A percentile compares a stretch with the other conserved stretches of the same genome.
phyloP scores from a whole-genome alignment of 345 rosid species.

The Nasturtium officinale region DNA sequence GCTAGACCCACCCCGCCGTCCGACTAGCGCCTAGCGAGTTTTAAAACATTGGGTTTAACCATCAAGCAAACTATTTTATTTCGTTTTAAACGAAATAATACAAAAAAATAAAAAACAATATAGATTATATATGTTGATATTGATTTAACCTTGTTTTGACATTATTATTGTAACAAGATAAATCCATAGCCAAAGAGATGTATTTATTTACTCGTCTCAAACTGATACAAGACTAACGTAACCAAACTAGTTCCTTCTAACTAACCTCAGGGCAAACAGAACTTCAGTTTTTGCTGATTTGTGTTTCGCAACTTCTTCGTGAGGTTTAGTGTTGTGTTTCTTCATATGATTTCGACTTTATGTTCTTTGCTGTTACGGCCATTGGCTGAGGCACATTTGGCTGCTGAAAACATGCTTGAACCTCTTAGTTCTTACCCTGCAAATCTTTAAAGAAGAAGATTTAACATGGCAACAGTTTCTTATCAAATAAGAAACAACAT shows the following conservation, averaged over 20 bases:
- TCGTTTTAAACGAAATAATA: too few species aligned
- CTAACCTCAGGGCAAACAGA: background rate
- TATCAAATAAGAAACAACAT: background rate
- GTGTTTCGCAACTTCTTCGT: background rate
- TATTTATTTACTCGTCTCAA: background rate
- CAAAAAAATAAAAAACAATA: too few species aligned
- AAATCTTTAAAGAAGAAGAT: constrained; percentile 2
- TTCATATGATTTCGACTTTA: background rate
- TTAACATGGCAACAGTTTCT: background rate
- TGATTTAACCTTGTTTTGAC: background rate
- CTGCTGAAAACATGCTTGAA: constrained; percentile 3
- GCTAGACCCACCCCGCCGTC: too few species aligned
- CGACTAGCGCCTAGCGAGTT: too few species aligned
- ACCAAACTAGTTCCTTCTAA: background rate
- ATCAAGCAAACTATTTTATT: too few species aligned
- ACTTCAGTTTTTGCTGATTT: background rate
- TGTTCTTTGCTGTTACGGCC: constrained; percentile 14
- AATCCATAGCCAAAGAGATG: background rate
- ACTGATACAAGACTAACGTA: background rate
- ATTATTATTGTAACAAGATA: background rate
- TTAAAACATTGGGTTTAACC: too few species aligned
- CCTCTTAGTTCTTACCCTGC: constrained; percentile 5
- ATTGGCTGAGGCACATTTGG: constrained; percentile 14
- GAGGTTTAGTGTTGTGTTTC: background rate
- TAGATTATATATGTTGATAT: too few species aligned